A percentile compares a stretch with the other conserved stretches of the same genome.
These are phyloP conservation scores for Apophysomyces ossiformis DNA, from an alignment of 371 early-diverging fungal genomes.

Conservation along the genomic window DNA sequence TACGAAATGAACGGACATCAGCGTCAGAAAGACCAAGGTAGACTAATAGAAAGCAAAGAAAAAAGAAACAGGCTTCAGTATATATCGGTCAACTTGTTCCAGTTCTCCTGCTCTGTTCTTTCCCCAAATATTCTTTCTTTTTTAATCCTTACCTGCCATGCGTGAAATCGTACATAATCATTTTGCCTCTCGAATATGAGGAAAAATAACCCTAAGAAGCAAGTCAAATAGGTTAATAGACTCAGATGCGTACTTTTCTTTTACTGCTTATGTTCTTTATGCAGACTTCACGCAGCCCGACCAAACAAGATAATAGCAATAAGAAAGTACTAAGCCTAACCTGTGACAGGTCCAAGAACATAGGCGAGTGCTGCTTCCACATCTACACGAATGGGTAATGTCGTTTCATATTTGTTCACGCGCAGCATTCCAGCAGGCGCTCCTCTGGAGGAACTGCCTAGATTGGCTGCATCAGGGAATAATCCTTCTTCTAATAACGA, in stretches of 20 bases:
- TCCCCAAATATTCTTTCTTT: neutral
- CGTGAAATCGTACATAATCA: slow-evolving; percentile 86
- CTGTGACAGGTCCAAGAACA: slow-evolving; percentile 70
- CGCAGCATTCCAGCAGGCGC: slow-evolving; percentile 53
- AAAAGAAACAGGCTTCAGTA: neutral
- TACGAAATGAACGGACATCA: slow-evolving; percentile 51
- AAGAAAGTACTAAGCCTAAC: slow-evolving; percentile 37
- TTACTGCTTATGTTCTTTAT: slow-evolving; percentile 9
- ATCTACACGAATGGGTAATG: slow-evolving; percentile 75
- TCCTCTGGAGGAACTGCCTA: slow-evolving; percentile 15
- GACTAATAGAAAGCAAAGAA: slow-evolving; percentile 28
- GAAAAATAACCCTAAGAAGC: slow-evolving; percentile 64
- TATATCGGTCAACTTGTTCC: too few species aligned
- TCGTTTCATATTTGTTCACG: slow-evolving; percentile 83
- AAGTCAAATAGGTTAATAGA: slow-evolving; percentile 5
- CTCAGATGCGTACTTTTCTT: too few species aligned
- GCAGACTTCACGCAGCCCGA: slow-evolving; percentile 3
- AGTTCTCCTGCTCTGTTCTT: neutral
- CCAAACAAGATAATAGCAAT: neutral
- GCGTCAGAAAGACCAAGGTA: slow-evolving; percentile 38
- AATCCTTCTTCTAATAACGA: slow-evolving; percentile 45
- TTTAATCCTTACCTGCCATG: slow-evolving; percentile 71
- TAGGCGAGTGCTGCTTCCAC: slow-evolving; percentile 82
- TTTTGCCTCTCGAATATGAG: slow-evolving; percentile 80
- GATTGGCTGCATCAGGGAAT: slow-evolving; percentile 22